Conservation (phyloP, 331 rosid species). For the Quercus phellos region DNA sequence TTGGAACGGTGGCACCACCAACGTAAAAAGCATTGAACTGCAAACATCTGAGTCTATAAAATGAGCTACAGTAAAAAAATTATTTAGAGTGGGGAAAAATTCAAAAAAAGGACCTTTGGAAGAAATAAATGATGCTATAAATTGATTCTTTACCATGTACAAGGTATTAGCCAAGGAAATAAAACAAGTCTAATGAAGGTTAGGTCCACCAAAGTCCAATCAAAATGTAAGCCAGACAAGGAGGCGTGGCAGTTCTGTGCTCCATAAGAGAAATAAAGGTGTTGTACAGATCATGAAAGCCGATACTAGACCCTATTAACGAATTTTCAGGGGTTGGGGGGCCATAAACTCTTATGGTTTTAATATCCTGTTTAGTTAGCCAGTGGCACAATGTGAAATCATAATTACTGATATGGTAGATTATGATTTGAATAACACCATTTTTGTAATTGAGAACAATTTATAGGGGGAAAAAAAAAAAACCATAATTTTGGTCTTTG, state of each 20-base stretch:
- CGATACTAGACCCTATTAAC: conserved; percentile 1
- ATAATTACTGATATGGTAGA: too few species aligned
- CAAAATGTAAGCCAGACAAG: conserved; percentile 33
- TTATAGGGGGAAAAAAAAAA: too few species aligned
- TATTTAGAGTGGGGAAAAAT: background rate
- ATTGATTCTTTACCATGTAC: background rate
- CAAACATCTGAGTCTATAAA: background rate
- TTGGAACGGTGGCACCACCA: too few species aligned
- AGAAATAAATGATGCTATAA: background rate
- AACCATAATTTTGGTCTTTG: too few species aligned
- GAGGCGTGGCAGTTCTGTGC: conserved; percentile 50
- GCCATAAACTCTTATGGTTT: background rate
- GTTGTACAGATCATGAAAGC: background rate
- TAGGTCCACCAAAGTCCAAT: conserved; percentile 45
- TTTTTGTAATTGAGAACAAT: too few species aligned
- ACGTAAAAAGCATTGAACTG: background rate
- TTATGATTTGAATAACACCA: too few species aligned
- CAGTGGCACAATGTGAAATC: too few species aligned
- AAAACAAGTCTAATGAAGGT: conserved; percentile 21
- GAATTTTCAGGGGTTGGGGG: conserved; percentile 12
- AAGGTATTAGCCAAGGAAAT: background rate
- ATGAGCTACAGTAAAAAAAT: background rate
- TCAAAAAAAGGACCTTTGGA: background rate
- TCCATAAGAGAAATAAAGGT: conserved; percentile 21
- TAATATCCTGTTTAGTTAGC: background rate